Evolutionary conservation across 78 protist genomes (phyloP).

Genomic region (Dictyostelium capitatum): DNA sequence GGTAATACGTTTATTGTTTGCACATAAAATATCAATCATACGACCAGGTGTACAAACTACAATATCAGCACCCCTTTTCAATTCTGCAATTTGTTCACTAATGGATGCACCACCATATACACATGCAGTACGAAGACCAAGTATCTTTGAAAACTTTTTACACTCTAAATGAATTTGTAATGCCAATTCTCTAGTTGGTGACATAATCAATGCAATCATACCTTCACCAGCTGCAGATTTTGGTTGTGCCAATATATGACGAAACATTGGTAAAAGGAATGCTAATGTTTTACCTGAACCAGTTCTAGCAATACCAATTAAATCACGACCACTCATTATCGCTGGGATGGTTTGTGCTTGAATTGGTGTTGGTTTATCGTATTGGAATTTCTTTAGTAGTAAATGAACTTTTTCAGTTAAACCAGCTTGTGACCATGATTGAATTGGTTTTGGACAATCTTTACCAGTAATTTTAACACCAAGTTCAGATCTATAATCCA

Average conservation of each 20-base stretch:
- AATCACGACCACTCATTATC: conserved; percentile 95
- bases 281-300: conserved; percentile 98
- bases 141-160: conserved; percentile 81
- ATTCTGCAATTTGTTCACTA: conserved; percentile 96
- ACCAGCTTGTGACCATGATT: conserved; percentile 93
- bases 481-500: conserved; percentile 59
- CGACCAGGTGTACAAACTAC: conserved; percentile 99
- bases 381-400: conserved; percentile 58
- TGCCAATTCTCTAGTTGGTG: conserved; percentile 99
- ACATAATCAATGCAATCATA: conserved; percentile 95
- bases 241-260: conserved; percentile 96
- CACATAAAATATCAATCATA: conserved; percentile 97
- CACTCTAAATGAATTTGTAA: conserved; percentile 93
- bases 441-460: conserved; percentile 93
- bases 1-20: conserved; percentile 93
- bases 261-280: conserved; percentile 97
- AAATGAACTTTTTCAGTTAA: conserved; percentile 53
- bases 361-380: conserved; percentile 94
- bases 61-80: conserved; percentile 96
- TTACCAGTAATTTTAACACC: conserved; percentile 77
- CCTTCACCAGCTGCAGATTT: conserved; percentile 93
- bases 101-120: conserved; percentile 98
- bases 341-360: conserved; percentile 96
- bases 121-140: conserved; percentile 82
- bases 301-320: conserved; percentile 94